These are phyloP conservation scores for Nigrospora oryzae DNA, from an alignment of 2,329 filamentous ascomycete genomes.

Conservation along the genomic window DNA sequence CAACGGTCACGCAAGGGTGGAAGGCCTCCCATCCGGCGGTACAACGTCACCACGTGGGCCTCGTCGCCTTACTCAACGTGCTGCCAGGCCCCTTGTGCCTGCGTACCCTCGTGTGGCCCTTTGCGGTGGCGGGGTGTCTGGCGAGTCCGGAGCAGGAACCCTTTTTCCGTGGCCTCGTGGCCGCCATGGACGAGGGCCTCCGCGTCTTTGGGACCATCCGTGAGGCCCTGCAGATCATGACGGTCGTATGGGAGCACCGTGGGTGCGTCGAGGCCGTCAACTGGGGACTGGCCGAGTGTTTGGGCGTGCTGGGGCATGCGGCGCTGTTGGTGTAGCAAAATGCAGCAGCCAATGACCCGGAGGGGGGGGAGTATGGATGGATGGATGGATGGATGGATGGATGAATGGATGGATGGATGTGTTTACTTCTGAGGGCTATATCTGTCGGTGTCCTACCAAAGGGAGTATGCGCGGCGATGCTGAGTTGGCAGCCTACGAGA, in stretches of 20 bases:
- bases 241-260: conserved; percentile 12
- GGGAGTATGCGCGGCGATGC: too few species aligned
- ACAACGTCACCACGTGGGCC: conserved; percentile 9
- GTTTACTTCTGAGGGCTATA: too few species aligned
- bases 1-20: conserved; percentile 14
- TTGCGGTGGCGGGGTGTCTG: conserved; percentile 18
- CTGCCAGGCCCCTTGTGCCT: conserved; percentile 12
- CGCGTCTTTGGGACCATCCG: conserved; percentile 14
- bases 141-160: conserved; percentile 10
- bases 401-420: too few species aligned
- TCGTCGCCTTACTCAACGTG: conserved; percentile 9
- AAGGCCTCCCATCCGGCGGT: conserved; percentile 12
- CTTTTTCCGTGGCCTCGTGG: conserved; percentile 12
- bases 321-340: conserved; percentile 18
- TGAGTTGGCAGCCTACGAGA: too few species aligned
- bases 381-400: too few species aligned
- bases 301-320: conserved; percentile 12
- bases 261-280: conserved; percentile 7
- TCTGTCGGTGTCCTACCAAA: too few species aligned
- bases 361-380: too few species aligned
- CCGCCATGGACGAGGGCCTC: conserved; percentile 11
- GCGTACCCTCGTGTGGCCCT: conserved; percentile 17
- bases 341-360: too few species aligned
- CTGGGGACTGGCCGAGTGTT: conserved; percentile 16
- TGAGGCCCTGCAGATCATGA: conserved; percentile 14